Evolutionary conservation across 306 rosid species (phyloP), one percentile per base, ranked within the genome.

Genomic region (Echinosophora koreensis): DNA sequence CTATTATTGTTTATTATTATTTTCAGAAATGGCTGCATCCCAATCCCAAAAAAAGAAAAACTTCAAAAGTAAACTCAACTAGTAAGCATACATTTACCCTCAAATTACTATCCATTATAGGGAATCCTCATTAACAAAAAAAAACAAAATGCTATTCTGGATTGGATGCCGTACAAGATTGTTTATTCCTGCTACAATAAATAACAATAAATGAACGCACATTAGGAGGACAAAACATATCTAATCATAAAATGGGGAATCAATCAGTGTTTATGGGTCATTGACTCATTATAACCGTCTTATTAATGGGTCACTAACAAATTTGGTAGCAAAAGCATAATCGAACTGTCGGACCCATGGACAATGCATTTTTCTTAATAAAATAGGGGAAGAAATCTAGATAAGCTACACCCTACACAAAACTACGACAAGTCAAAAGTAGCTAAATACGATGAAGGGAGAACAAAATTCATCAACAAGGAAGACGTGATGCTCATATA

Each of bases 401-500:
- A 56, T 50, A 55, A 76, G 74, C 92, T 88, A 83, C 62, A 56
- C 5, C 44, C 80, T 73, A 64, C 9, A 65, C 38, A 74, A 47
- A 66, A 81, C 79, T 80, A 49, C 5, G 13, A 49, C 11, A 10
- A 22, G 49, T 74, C 46, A 77, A 66, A 69, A 77, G 61, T 65
- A 67, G 38, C 32, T 65, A 28, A 71, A 81, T 59, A 77, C 8
- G 54, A 63, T 52, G 18, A 80, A 68, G 64, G 5, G 17, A 67
- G 44, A 13, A 76, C 77, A 71, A 85, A 79, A 69, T 65, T 75
- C 87, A 83, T 80, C 71, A 49, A 51, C 61, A 16, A 69, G 60
- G 62, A 76, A 64, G 81, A 17, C 79, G 74, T 54, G 76, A 64
- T 47, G 74, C 62, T 52, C 69, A 58, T 54, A 55, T 83, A 44